These are phyloP conservation scores for Pseudoturritis turrita DNA, from an alignment of 345 rosid species.

Conservation along the genomic window DNA sequence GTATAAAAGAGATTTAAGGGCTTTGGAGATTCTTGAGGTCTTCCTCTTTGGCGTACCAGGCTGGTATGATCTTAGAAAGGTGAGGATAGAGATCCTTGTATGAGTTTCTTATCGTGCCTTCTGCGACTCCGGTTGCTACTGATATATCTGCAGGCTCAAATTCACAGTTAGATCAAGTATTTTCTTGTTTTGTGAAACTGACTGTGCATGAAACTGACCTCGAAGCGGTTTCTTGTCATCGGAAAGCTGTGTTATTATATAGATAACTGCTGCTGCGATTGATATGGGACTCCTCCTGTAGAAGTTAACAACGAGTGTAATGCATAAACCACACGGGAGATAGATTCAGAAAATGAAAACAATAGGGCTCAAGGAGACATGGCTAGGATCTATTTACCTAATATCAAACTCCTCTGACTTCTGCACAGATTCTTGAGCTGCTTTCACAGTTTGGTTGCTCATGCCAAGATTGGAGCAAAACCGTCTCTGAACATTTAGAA, in stretches of 20 bases:
- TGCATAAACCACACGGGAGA: neutral
- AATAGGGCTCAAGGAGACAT: neutral
- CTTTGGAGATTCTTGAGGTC: conserved; percentile 64
- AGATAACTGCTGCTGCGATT: conserved; percentile 94
- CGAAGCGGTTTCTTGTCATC: conserved; percentile 89
- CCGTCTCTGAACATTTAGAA: conserved; percentile 48
- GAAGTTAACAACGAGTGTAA: neutral
- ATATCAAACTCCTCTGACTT: conserved; percentile 97
- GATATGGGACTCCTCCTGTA: conserved; percentile 98
- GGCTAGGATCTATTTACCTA: conserved; percentile 44
- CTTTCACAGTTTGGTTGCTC: conserved; percentile 92
- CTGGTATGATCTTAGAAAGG: conserved; percentile 68
- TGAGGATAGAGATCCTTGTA: conserved; percentile 87
- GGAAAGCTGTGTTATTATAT: conserved; percentile 88
- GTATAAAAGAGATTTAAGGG: conserved; percentile 34
- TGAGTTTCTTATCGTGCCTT: conserved; percentile 84
- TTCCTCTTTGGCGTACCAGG: conserved; percentile 83
- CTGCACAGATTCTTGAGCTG: conserved; percentile 93
- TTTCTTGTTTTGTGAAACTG: neutral
- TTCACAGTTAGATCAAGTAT: neutral
- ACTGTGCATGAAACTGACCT: conserved; percentile 46
- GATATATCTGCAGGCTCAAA: conserved; percentile 55
- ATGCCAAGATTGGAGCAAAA: conserved; percentile 96
- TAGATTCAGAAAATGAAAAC: neutral
- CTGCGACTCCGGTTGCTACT: conserved; percentile 81